Percentiles rank a stretch among this genome's conserved stretches.
phyloP scores from a whole-genome alignment of 2,329 filamentous ascomycete species.

The Beauveria sp. region DNA sequence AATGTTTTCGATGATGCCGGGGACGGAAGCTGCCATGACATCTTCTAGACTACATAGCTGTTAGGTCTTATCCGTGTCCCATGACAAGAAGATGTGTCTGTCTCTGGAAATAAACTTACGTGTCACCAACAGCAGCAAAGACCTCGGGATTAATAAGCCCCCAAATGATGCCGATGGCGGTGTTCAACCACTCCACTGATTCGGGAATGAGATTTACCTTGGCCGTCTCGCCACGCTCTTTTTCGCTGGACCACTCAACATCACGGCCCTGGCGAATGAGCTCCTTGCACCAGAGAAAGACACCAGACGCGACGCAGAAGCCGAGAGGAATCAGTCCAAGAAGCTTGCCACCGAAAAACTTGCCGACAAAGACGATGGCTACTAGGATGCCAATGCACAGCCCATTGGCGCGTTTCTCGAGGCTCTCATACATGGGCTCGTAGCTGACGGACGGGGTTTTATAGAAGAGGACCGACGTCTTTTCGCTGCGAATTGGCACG shows the following conservation, averaged over 20 bases:
- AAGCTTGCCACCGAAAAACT: conserved; percentile 69
- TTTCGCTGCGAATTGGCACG: conserved; percentile 91
- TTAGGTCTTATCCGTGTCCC: conserved; percentile 13
- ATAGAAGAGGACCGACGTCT: conserved; percentile 93
- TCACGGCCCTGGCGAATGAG: conserved; percentile 74
- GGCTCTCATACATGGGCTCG: conserved; percentile 72
- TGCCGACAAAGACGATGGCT: conserved; percentile 68
- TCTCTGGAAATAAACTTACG: conserved; percentile 28
- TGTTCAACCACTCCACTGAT: conserved; percentile 95
- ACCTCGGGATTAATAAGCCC: conserved; percentile 91
- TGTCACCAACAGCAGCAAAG: conserved; percentile 88
- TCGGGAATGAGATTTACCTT: conserved; percentile 86
- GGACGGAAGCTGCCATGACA: conserved; percentile 93
- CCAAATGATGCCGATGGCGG: conserved; percentile 77
- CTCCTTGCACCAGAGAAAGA: conserved; percentile 88
- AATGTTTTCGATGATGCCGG: conserved; percentile 86
- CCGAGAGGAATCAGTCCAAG: conserved; percentile 69
- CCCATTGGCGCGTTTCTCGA: conserved; percentile 68
- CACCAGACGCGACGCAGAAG: conserved; percentile 63
- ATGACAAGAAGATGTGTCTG: neutral
- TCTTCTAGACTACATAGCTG: conserved; percentile 43
- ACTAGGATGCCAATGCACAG: conserved; percentile 65
- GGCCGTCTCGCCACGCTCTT: conserved; percentile 75
- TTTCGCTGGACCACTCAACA: conserved; percentile 82
- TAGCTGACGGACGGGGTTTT: conserved; percentile 86